Conservation (phyloP, 306 rosid genomes). For the Vigna angularis region DNA sequence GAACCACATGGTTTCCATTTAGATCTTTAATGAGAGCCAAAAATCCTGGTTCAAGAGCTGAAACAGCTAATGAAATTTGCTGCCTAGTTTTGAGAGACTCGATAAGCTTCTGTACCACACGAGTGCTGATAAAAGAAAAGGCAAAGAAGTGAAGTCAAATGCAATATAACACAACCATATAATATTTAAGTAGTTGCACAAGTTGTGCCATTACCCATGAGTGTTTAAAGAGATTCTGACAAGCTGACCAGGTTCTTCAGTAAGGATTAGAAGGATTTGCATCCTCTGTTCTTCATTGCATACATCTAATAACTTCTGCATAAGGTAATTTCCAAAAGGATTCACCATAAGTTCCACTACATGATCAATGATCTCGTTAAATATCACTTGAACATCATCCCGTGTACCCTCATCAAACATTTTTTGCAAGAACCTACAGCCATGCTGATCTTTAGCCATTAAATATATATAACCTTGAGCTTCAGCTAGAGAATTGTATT, state of each 20-base stretch:
- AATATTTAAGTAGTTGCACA: constrained; percentile 14
- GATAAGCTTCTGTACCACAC: constrained; percentile 67
- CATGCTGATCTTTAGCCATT: constrained; percentile 61
- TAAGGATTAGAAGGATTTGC: constrained; percentile 53
- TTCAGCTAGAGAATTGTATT: constrained; percentile 54
- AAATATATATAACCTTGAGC: constrained; percentile 50
- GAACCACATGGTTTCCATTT: constrained; percentile 74
- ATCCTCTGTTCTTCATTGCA: constrained; percentile 62
- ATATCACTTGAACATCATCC: constrained; percentile 54
- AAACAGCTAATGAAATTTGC: constrained; percentile 51
- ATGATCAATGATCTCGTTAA: constrained; percentile 54
- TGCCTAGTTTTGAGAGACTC: constrained; percentile 67
- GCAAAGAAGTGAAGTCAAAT: constrained; percentile 22
- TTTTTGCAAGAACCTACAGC: constrained; percentile 60
- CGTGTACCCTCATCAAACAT: constrained; percentile 57
- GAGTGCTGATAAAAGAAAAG: constrained; percentile 55
- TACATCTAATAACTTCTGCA: constrained; percentile 66
- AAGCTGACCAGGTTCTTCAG: constrained; percentile 56
- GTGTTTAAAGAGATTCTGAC: constrained; percentile 62
- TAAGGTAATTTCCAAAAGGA: constrained; percentile 63
- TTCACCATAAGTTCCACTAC: constrained; percentile 64
- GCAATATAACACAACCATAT: constrained; percentile 1
- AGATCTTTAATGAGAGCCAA: constrained; percentile 64
- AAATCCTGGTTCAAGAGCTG: constrained; percentile 68
- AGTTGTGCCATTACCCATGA: constrained; percentile 57